Conservation (phyloP, 768 basidiomycete genomes). For the Rubroboletus pulcherrimus region DNA sequence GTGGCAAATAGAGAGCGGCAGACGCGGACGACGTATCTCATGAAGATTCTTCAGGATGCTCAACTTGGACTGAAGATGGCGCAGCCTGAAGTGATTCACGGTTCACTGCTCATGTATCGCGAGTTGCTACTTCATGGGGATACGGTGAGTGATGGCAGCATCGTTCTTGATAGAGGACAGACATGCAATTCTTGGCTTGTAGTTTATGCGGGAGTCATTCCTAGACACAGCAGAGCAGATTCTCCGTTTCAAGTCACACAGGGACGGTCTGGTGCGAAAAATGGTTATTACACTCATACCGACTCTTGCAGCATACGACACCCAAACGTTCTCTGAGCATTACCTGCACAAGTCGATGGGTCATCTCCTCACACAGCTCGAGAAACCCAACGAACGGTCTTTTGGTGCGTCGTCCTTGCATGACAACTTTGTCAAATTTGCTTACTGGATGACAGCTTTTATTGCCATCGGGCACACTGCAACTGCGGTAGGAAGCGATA, state of each 20-base stretch:
- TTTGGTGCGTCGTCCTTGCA: constrained; percentile 52
- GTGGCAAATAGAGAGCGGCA: constrained; percentile 71
- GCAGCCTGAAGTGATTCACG: constrained; percentile 88
- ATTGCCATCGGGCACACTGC: constrained; percentile 96
- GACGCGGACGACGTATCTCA: constrained; percentile 59
- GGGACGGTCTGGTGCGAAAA: constrained; percentile 84
- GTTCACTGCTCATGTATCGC: constrained; percentile 86
- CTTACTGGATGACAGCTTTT: constrained; percentile 56
- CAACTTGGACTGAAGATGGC: constrained; percentile 75
- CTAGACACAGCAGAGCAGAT: constrained; percentile 87
- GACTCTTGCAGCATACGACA: constrained; percentile 90
- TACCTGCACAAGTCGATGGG: constrained; percentile 94
- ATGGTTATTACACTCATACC: constrained; percentile 97
- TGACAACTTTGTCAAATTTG: not conserved
- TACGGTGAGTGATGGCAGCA: constrained; percentile 55
- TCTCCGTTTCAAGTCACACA: constrained; percentile 80
- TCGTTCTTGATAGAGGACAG: not conserved
- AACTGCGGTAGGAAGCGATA: constrained; percentile 84
- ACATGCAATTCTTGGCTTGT: constrained; percentile 4
- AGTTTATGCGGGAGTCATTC: constrained; percentile 90
- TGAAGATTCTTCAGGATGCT: constrained; percentile 86
- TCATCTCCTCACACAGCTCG: constrained; percentile 81
- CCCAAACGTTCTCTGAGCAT: constrained; percentile 85
- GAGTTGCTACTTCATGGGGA: constrained; percentile 91
- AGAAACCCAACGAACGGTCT: constrained; percentile 84